Conservation (phyloP, 2,329 filamentous ascomycete species). For the Fusarium bactridioides region DNA sequence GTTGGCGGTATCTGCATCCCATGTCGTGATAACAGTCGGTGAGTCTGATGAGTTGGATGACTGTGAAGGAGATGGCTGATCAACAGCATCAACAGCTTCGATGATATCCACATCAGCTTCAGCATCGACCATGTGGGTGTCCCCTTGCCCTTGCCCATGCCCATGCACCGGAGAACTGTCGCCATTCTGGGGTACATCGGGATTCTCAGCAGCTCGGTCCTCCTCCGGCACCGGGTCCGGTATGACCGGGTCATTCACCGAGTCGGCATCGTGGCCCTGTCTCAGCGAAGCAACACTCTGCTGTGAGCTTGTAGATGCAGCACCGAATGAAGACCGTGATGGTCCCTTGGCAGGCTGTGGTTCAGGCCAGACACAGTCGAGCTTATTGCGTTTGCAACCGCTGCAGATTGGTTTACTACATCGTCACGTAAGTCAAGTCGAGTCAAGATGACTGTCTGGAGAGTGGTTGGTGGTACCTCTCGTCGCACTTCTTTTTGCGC, state of each 20-base stretch:
- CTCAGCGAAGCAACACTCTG: slow-evolving; percentile 9
- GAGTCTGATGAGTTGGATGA: slow-evolving; percentile 36
- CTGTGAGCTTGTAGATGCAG: slow-evolving; percentile 18
- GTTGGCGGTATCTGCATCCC: slow-evolving; percentile 31
- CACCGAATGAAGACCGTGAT: slow-evolving; percentile 24
- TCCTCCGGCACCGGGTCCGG: slow-evolving; percentile 22
- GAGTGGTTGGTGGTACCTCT: slow-evolving; percentile 37
- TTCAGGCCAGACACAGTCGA: slow-evolving; percentile 60
- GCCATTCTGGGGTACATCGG: slow-evolving; percentile 13
- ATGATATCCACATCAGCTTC: slow-evolving; percentile 29
- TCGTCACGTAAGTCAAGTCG: slow-evolving; percentile 2
- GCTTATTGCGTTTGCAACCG: slow-evolving; percentile 61
- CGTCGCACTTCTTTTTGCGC: slow-evolving; percentile 63
- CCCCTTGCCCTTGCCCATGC: slow-evolving; percentile 25
- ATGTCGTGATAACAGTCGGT: slow-evolving; percentile 3
- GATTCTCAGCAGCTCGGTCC: slow-evolving; percentile 7
- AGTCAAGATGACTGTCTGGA: background rate
- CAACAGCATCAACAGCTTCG: slow-evolving; percentile 21
- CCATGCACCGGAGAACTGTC: slow-evolving; percentile 27
- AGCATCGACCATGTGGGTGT: slow-evolving; percentile 38
- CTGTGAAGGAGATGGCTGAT: slow-evolving; percentile 28
- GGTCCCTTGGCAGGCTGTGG: slow-evolving; percentile 14
- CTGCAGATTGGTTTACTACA: slow-evolving; percentile 57
- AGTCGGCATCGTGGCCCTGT: slow-evolving; percentile 13
- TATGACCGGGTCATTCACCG: slow-evolving; percentile 20